These are phyloP conservation scores for Mortierella sp. DNA, from an alignment of 371 early-diverging fungal species.

Conservation along the genomic window DNA sequence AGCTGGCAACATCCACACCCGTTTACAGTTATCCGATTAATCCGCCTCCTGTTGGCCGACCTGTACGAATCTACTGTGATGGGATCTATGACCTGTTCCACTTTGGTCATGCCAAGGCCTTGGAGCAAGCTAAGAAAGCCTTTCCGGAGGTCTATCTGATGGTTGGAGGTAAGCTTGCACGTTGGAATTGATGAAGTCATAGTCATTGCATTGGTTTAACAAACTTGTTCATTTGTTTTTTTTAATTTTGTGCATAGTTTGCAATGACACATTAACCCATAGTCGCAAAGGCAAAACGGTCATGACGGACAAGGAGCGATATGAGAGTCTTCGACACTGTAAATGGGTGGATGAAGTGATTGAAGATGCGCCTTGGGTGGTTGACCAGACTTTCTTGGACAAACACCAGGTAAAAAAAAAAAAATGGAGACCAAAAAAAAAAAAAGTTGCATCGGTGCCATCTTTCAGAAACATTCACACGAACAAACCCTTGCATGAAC, in stretches of 20 bases:
- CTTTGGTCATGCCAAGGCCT: conserved; percentile 91
- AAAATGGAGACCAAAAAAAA: no score
- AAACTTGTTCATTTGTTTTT: no score
- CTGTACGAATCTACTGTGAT: conserved; percentile 89
- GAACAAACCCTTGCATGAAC: neutral
- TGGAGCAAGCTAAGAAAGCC: conserved; percentile 94
- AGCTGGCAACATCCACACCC: conserved; percentile 7
- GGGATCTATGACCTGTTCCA: conserved; percentile 96
- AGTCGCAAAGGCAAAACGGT: conserved; percentile 93
- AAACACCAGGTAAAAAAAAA: conserved; percentile 67
- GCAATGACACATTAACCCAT: conserved; percentile 86
- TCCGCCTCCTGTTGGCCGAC: conserved; percentile 76
- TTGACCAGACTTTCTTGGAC: conserved; percentile 90
- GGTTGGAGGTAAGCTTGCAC: conserved; percentile 92
- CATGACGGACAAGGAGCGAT: conserved; percentile 87
- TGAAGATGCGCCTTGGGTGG: conserved; percentile 89
- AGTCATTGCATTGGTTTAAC: no score
- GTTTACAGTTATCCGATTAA: conserved; percentile 51
- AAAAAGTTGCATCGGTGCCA: no score
- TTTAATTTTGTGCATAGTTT: conserved; percentile 59
- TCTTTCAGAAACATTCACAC: no score
- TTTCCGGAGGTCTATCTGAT: conserved; percentile 89
- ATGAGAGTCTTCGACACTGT: conserved; percentile 92
- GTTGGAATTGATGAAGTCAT: no score
- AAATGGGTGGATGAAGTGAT: conserved; percentile 97